Conservation (phyloP, 2,329 filamentous ascomycete species). For the Exophiala alcalophila region DNA sequence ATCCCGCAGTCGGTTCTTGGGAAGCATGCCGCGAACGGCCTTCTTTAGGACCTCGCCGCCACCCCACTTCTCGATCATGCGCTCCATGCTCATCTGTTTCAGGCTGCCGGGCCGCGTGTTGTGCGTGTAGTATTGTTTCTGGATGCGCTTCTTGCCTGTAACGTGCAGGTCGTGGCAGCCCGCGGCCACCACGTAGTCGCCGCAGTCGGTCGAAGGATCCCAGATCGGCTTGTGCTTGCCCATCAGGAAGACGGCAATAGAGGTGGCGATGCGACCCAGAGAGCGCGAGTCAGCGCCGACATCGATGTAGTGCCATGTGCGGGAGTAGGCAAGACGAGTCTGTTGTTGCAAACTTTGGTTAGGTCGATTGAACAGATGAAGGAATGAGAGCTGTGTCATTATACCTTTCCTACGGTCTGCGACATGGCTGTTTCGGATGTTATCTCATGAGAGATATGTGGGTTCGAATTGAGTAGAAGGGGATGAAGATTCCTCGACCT, state of each 20-base stretch:
- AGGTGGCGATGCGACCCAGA: conserved; percentile 46
- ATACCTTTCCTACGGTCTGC: conserved; percentile 46
- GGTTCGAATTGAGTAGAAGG: no score
- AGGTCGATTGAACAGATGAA: neutral
- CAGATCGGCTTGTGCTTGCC: conserved; percentile 99
- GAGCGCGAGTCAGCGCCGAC: conserved; percentile 55
- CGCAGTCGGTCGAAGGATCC: conserved; percentile 96
- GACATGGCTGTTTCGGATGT: conserved; percentile 39
- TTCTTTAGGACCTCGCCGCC: conserved; percentile 86
- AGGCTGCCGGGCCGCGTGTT: conserved; percentile 85
- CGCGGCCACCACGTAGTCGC: conserved; percentile 95
- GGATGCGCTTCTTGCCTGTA: conserved; percentile 86
- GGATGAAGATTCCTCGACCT: no score
- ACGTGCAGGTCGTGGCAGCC: conserved; percentile 82
- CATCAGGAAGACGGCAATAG: conserved; percentile 55
- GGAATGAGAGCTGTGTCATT: conserved; percentile 1
- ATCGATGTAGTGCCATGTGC: conserved; percentile 91
- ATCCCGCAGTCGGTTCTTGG: conserved; percentile 90
- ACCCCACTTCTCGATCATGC: conserved; percentile 89
- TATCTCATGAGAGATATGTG: conserved; percentile 22
- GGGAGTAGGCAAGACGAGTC: conserved; percentile 94
- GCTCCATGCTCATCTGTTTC: conserved; percentile 88
- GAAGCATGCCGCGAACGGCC: conserved; percentile 94
- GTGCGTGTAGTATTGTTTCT: conserved; percentile 96
- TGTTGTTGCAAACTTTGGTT: conserved; percentile 48